Conservation (phyloP, 129 eudicot genomes). For the Mikania micrantha region DNA sequence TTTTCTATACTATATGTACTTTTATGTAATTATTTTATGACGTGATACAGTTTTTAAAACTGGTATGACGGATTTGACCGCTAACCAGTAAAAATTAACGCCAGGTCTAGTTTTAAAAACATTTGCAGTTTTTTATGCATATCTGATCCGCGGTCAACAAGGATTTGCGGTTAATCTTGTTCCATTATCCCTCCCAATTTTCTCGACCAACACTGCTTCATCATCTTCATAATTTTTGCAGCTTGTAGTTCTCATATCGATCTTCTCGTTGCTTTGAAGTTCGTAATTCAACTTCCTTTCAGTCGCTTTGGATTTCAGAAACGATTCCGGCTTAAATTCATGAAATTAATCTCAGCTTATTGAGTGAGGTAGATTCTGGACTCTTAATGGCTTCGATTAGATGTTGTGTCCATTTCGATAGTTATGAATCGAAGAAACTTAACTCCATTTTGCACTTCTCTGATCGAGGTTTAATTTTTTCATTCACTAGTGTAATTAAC, state of each 20-base stretch:
- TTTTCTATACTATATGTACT: too few relatives aligned
- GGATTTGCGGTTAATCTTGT: constrained; percentile 22
- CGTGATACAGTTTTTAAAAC: too few relatives aligned
- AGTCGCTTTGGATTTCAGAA: neutral
- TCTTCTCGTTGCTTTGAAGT: neutral
- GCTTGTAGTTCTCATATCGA: neutral
- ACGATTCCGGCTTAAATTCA: neutral
- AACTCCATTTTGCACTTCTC: constrained; percentile 27
- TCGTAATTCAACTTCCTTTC: neutral
- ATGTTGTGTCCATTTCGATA: constrained; percentile 29
- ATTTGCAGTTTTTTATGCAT: too few relatives aligned
- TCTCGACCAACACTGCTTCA: constrained; percentile 5
- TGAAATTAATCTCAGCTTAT: constrained; percentile 8
- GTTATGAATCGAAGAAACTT: constrained; percentile 32
- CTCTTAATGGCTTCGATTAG: constrained; percentile 34
- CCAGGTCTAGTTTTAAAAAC: too few relatives aligned
- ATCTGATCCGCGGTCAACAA: neutral
- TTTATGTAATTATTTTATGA: too few relatives aligned
- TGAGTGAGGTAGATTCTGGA: constrained; percentile 3
- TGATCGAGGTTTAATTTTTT: constrained; percentile 14
- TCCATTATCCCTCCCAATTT: constrained; percentile 25
- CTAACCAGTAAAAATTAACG: too few relatives aligned
- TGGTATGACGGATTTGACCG: too few relatives aligned
- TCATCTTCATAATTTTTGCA: neutral
- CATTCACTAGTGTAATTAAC: constrained; percentile 20